Base-by-base conservation (phyloP, 257 asterid species). In the Solanum chmielewskii region DNA sequence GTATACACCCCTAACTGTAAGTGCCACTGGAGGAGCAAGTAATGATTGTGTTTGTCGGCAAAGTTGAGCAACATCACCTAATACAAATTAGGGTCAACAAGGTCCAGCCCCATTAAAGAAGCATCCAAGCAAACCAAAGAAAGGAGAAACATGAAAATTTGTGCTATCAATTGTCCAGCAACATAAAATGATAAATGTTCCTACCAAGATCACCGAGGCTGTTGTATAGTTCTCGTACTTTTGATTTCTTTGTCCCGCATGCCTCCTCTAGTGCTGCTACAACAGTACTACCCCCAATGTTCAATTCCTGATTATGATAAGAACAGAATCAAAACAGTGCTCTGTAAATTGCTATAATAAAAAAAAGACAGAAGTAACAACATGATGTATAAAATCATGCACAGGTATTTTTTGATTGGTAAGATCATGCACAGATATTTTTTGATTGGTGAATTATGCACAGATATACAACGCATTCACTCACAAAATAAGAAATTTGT, bases 21-120 rank as follows among this genome's bases (percentile, higher is more conserved):
- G 96, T 33, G 90, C 90, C 86, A 97, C 87, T 85, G 97, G 98
- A 75, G 97, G 94, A 86, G 95, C 97, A 90, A 95, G 98, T 81
- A 93, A 93, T 71, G 96, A 90, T 87, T 96, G 98, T 70, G 92
- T 95, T 92, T 93, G 97, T 74, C 98, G 96, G 92, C 96, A 96
- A 90, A 93, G 94, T 91, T 95, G 96, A 89, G 99, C 98, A 92
- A 94, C 99, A 93, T 96, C 99, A 91, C 99, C 99, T 96, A 90
- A 94, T 91, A 69, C 87, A 88, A 85, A 20, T 86, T 70, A 87
- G 60, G 82, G 86, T 76, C 89, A 82, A 75, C 41, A 80, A 44
- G 23, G 29, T 18, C n/a, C 68, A 80, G 49, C 44, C 68, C 68
- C 27, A 6, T 49, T 4, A 80, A 20, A 11, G 64, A 80, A 45